Evolutionary conservation across 2,329 filamentous ascomycete genomes (phyloP), one percentile per base, ranked within the genome.

Genomic region (Lasiodiplodia sp.): DNA sequence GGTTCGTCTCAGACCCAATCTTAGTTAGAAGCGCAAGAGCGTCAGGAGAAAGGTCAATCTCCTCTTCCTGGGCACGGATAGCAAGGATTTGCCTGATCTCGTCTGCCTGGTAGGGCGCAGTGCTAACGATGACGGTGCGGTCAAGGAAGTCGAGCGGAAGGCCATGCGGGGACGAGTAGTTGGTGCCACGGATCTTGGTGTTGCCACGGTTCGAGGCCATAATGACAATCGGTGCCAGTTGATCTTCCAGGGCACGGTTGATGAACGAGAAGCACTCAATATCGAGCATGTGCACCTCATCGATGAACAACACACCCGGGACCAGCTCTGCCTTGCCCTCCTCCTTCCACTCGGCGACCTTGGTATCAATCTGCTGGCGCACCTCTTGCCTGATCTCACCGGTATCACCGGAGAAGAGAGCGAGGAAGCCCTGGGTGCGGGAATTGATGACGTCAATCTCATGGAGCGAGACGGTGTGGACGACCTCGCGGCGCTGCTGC

Each of bases 371-470:
- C 84, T 99, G 96, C 79, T 98, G 95, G 68, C 96, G 91, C 71
- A 99, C 95, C 81, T 99, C 96, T 80, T 93, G 96, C 76, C 96
- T 88, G 75, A 99, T 99, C 85, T 99, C 96, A 74, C 96, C 96
- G 1, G 96, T 99, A 80, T 99, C 96, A 72, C 96, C 96, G 0
- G 95, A 97, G 83, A 99, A 99, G 21, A 99, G 90, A 11, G 96
- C 96, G 34, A 99, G 84, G 82, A 99, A 99, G 40, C 96, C 96
- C 82, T 99, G 96, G n/a, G 96, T 97, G 73, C 96, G 88, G 70
- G 94, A 97, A 84, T 99, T 99, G 86, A 99, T 99, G 71, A 99
- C 96, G 77, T 99, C 96, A 72, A 99, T 99, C 83, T 99, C 96
- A 82, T 99, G 96, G 14, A 99, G 88, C 37, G 92, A 95, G 70